phyloP scores from a whole-genome alignment of 495 filamentous ascomycete genomes.

The Neurospora sp. region DNA sequence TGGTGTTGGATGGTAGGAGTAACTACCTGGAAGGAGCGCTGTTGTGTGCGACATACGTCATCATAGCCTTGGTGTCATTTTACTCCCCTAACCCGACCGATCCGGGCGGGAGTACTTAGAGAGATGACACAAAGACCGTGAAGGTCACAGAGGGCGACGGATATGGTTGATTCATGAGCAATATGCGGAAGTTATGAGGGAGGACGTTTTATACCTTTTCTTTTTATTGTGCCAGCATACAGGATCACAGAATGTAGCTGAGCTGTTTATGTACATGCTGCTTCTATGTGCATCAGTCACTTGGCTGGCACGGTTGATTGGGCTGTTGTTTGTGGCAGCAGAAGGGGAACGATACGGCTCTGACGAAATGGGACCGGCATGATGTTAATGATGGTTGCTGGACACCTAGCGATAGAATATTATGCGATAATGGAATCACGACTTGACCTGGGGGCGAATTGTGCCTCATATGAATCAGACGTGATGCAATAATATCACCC shows the following conservation, averaged over 20 bases:
- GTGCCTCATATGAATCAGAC: background rate
- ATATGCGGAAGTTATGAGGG: background rate
- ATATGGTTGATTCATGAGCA: background rate
- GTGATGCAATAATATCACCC: background rate
- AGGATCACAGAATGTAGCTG: background rate
- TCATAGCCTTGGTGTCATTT: constrained; percentile 58
- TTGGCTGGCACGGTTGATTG: background rate
- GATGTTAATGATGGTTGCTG: background rate
- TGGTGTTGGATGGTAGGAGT: constrained; percentile 75
- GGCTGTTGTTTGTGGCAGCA: background rate
- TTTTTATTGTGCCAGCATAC: background rate
- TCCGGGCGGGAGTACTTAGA: constrained; percentile 32
- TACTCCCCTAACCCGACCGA: constrained; percentile 44
- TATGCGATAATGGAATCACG: background rate
- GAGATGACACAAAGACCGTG: background rate
- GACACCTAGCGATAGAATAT: background rate
- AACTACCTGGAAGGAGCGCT: constrained; percentile 85
- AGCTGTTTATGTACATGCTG: background rate
- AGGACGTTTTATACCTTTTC: background rate
- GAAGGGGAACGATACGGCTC: background rate
- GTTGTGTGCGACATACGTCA: constrained; percentile 73
- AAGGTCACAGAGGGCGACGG: background rate
- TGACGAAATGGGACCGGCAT: background rate
- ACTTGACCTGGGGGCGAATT: background rate
- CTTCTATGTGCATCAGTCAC: background rate